These are phyloP conservation scores for Cadophora malorum DNA, from an alignment of 2,329 filamentous ascomycete genomes.

Conservation along the genomic window DNA sequence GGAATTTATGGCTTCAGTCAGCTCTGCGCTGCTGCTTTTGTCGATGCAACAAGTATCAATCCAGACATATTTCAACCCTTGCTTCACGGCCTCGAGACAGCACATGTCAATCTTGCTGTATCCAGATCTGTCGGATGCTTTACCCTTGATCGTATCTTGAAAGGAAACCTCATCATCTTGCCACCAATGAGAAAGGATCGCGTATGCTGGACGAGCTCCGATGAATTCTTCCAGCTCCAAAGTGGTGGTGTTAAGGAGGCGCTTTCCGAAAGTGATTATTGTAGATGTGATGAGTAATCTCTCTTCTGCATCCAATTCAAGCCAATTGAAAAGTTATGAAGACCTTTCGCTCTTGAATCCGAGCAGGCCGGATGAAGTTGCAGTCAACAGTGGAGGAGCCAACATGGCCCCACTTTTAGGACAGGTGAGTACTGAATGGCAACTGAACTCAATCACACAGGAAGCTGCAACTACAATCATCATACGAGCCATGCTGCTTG, in stretches of 20 bases:
- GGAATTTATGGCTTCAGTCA: slow-evolving; percentile 34
- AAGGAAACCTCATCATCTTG: slow-evolving; percentile 43
- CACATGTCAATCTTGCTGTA: background rate
- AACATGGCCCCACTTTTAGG: background rate
- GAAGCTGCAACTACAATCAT: background rate
- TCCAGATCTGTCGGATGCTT: slow-evolving; percentile 33
- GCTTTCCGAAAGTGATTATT: slow-evolving; percentile 19
- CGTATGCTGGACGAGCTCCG: slow-evolving; percentile 40
- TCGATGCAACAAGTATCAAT: slow-evolving; percentile 39
- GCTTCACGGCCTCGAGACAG: slow-evolving; percentile 2
- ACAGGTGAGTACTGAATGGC: background rate
- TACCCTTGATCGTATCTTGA: slow-evolving; percentile 36
- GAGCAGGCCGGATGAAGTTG: background rate
- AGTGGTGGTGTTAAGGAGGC: slow-evolving; percentile 28
- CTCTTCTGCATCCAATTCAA: too few relatives aligned
- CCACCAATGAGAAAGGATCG: slow-evolving; percentile 47
- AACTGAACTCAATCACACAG: background rate
- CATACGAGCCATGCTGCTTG: background rate
- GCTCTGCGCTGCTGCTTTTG: slow-evolving; percentile 37
- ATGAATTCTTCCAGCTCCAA: slow-evolving; percentile 28
- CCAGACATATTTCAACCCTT: slow-evolving; percentile 17
- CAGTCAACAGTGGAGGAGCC: background rate
- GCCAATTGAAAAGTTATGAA: background rate
- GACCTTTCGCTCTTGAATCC: background rate
- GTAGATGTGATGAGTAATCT: background rate